Conservation (phyloP, 139 green algal genomes). For the Ulvella scutata region DNA sequence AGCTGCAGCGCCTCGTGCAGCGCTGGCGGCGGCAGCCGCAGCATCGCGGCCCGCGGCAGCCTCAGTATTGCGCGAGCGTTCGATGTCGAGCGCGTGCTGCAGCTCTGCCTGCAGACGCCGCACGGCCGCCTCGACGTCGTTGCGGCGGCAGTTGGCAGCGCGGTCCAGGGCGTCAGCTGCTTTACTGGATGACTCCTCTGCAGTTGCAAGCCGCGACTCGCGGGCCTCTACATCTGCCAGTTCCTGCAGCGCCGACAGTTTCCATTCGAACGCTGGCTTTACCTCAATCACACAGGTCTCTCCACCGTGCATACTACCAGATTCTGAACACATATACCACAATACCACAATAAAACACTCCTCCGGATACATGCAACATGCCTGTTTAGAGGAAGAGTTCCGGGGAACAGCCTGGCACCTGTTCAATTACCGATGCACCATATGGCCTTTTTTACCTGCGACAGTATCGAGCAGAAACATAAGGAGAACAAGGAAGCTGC, state of each 20-base stretch:
- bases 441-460: background rate
- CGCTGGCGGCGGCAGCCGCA: background rate
- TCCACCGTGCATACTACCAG: background rate
- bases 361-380: background rate
- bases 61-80: background rate
- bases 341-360: background rate
- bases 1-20: background rate
- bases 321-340: background rate
- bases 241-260: background rate
- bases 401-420: background rate
- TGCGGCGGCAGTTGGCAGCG: background rate
- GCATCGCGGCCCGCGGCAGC: background rate
- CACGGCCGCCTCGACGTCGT: background rate
- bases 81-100: background rate
- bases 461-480: background rate
- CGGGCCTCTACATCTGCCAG: background rate
- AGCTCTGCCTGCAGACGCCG: background rate
- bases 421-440: background rate
- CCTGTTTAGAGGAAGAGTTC: background rate
- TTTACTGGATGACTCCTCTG: background rate
- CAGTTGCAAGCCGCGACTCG: background rate
- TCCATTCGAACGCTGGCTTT: too few relatives aligned
- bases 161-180: background rate
- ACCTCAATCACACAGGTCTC: background rate
- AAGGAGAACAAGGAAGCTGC: background rate